These are phyloP conservation scores for Aplosporella prunicola DNA, from an alignment of 2,329 filamentous ascomycete genomes.

Conservation along the genomic window DNA sequence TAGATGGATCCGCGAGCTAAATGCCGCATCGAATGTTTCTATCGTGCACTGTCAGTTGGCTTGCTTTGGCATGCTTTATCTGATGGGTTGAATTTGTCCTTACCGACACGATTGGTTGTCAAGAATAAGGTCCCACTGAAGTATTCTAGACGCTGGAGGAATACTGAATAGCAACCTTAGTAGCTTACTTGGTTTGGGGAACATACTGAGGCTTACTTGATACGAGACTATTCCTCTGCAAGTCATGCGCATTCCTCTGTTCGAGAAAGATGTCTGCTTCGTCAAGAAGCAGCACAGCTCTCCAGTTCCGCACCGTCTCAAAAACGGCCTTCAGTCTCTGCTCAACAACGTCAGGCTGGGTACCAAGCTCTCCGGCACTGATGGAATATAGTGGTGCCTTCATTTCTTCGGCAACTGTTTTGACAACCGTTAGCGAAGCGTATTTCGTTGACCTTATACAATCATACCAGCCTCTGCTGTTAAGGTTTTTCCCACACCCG, in stretches of 20 bases:
- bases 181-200: too few species aligned
- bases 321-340: slow-evolving; percentile 13
- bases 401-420: slow-evolving; percentile 18
- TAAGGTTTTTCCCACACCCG: slow-evolving; percentile 20
- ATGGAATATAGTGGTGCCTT: slow-evolving; percentile 16
- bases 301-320: slow-evolving; percentile 2
- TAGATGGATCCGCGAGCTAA: slow-evolving; percentile 8
- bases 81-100: too few species aligned
- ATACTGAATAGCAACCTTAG: too few species aligned
- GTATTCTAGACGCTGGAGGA: slow-evolving; percentile 7
- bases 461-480: slow-evolving; percentile 15
- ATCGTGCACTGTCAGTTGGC: too few species aligned
- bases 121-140: slow-evolving; percentile 23
- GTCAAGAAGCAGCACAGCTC: slow-evolving; percentile 6
- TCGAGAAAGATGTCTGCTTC: slow-evolving; percentile 14
- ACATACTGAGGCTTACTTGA: slow-evolving; percentile 11
- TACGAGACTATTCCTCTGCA: slow-evolving; percentile 16
- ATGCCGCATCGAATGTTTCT: slow-evolving; percentile 17
- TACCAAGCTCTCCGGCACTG: slow-evolving; percentile 16
- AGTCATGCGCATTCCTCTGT: slow-evolving; percentile 13
- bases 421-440: neutral
- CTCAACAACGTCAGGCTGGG: slow-evolving; percentile 10
- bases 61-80: too few species aligned
- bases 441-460: neutral
- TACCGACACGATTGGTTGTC: slow-evolving; percentile 24